Base-by-base conservation (phyloP, 805 yeast species). In the Candida glaebosa region DNA sequence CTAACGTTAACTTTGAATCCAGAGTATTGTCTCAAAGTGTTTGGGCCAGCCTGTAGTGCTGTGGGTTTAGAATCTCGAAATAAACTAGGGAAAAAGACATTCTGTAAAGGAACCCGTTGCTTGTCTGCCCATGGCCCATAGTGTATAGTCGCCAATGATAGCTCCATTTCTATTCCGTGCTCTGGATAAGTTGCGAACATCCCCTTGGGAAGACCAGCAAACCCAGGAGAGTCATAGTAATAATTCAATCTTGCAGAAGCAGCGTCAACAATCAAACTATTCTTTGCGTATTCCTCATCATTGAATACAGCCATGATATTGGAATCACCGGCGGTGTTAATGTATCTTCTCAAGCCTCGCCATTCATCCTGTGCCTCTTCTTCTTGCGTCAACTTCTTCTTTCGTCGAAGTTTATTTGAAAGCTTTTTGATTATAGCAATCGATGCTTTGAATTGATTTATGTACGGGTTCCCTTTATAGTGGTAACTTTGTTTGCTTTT, bases 101-200 rank as follows among this genome's bases (percentile, higher is more conserved):
- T 62, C 42, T 83, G 89, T 7, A 90, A 53, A 1, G 81, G 75
- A 2, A 70, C 71, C 14, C 96, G 60, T 58, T 93, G 95, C 28
- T 91, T 78, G 44, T 93, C 95, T 0, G 96, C 86, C 96, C 97
- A 91, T 0, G 99, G 96, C 0, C 99, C 99, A 56, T 87, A 90
- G 50, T 83, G 83, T 1, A 88, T 63, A 0, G 86, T 81, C 0
- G 88, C 80, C 41, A 76, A 74, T 2, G 75, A 69, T 2, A 87
- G 48, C 10, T 69, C 69, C 6, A 90, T 39, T 39, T 83, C 83
- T 5, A 83, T 50, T 0, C 90, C 90, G 55, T 57, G 62, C 33
- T 61, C 61, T 0, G 74, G 74, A 18, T 40, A 17, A 17, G 28
- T 2, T 12, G 30, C 26, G 26, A 22, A 10, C 26, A 22, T 22